Conservation (phyloP, 305 asterid genomes). For the Coffea humblotiana region DNA sequence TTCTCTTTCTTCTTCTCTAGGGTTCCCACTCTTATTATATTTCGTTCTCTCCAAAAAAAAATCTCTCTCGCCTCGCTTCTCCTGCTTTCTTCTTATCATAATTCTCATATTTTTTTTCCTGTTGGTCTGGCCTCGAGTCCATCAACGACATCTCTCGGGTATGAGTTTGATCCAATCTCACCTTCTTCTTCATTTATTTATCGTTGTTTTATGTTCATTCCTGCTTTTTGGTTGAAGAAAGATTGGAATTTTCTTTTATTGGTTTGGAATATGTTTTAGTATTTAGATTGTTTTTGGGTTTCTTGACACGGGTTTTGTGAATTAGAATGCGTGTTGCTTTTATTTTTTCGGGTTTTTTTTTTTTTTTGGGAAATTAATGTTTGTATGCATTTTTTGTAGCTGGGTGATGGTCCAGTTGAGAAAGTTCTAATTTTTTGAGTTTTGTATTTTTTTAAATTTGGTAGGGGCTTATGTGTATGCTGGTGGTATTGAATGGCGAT, state of each 20-base stretch:
- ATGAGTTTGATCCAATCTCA: constrained; percentile 15
- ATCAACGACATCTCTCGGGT: constrained; percentile 18
- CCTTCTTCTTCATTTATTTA: neutral
- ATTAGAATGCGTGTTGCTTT: neutral
- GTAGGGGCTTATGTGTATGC: constrained; percentile 29
- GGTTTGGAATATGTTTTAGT: neutral
- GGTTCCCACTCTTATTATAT: constrained; percentile 22
- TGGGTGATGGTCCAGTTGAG: constrained; percentile 10
- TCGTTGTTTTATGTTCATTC: neutral
- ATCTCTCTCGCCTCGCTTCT: neutral
- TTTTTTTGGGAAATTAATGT: neutral
- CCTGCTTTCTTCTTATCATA: neutral
- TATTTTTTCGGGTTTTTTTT: neutral
- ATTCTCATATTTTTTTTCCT: neutral
- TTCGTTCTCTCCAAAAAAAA: neutral
- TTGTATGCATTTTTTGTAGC: neutral
- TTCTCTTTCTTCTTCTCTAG: constrained; percentile 18
- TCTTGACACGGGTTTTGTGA: constrained; percentile 13
- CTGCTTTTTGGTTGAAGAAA: neutral
- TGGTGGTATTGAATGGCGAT: constrained; percentile 82
- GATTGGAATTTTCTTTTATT: neutral
- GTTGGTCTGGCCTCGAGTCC: constrained; percentile 4
- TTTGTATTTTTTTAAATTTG: constrained; percentile 14
- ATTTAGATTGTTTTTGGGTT: neutral
- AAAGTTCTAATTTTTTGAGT: constrained; percentile 16